Evolutionary conservation across 306 rosid species (phyloP).

Genomic region (Cicer chorassanicum): DNA sequence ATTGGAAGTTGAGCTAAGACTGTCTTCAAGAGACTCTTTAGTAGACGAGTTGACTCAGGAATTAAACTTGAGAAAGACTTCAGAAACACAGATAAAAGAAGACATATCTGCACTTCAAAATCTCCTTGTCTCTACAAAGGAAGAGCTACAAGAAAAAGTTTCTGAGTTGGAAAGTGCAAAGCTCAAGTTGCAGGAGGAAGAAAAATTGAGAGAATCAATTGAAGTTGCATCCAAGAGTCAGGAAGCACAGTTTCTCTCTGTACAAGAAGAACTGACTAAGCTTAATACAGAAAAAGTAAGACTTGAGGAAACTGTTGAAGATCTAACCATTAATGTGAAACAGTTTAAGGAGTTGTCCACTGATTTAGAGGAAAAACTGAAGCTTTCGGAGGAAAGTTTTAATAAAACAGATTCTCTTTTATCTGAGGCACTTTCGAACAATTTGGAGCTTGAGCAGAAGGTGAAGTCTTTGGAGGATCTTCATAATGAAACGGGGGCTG

Average conservation of each 20-base stretch:
- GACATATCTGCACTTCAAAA: conserved; percentile 74
- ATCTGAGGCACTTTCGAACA: conserved; percentile 72
- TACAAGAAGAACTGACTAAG: conserved; percentile 57
- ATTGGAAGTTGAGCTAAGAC: conserved; percentile 56
- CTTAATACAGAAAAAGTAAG: conserved; percentile 56
- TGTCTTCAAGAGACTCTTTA: conserved; percentile 64
- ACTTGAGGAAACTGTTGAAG: conserved; percentile 61
- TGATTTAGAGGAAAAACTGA: conserved; percentile 73
- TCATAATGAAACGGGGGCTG: conserved; percentile 66
- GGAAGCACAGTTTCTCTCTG: conserved; percentile 55
- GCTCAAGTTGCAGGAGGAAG: conserved; percentile 69
- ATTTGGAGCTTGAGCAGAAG: conserved; percentile 77
- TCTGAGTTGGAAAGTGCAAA: conserved; percentile 68
- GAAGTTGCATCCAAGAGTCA: conserved; percentile 58
- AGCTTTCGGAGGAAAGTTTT: conserved; percentile 66
- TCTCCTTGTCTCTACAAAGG: conserved; percentile 61
- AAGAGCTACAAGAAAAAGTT: conserved; percentile 65
- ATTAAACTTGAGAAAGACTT: conserved; percentile 59
- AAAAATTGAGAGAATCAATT: conserved; percentile 58
- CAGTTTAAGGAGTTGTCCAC: conserved; percentile 57
- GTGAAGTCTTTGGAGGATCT: conserved; percentile 76
- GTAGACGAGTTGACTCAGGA: conserved; percentile 63
- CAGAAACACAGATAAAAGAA: conserved; percentile 73
- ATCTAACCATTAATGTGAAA: conserved; percentile 54
- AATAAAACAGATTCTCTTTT: conserved; percentile 70